Evolutionary conservation across 148 eudicot species (phyloP).

Genomic region (Diospyros lotus): DNA sequence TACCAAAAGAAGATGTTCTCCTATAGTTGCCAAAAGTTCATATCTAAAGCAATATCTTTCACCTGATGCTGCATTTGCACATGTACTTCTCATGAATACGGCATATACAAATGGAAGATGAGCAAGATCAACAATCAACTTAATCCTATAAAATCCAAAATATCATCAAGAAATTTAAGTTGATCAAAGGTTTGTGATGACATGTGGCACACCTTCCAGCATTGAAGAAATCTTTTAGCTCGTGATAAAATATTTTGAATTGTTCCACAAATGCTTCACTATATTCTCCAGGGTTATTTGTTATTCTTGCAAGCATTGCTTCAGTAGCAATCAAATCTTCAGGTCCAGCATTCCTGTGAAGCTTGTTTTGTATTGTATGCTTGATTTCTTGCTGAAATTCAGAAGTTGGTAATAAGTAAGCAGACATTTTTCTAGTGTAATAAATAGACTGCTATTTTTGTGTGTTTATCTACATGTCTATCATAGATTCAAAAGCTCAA

Average conservation of each 20-base stretch:
- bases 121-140: background rate
- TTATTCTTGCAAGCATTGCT: constrained; percentile 89
- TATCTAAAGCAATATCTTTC: background rate
- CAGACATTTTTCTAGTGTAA: background rate
- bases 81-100: background rate
- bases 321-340: constrained; percentile 96
- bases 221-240: constrained; percentile 97
- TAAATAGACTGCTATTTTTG: background rate
- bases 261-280: constrained; percentile 82
- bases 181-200: background rate
- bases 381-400: constrained; percentile 90
- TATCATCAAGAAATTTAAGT: background rate
- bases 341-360: constrained; percentile 96
- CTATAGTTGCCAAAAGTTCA: constrained; percentile 1
- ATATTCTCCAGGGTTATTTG: constrained; percentile 80
- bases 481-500: background rate
- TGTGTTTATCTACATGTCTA: background rate
- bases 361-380: constrained; percentile 99
- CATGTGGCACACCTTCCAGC: constrained; percentile 74
- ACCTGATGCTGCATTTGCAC: background rate
- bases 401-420: background rate
- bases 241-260: constrained; percentile 80
- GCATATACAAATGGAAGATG: background rate
- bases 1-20: background rate
- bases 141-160: constrained; percentile 9